Conservation (phyloP, 2,329 filamentous ascomycete genomes). For the Fusarium illudens region DNA sequence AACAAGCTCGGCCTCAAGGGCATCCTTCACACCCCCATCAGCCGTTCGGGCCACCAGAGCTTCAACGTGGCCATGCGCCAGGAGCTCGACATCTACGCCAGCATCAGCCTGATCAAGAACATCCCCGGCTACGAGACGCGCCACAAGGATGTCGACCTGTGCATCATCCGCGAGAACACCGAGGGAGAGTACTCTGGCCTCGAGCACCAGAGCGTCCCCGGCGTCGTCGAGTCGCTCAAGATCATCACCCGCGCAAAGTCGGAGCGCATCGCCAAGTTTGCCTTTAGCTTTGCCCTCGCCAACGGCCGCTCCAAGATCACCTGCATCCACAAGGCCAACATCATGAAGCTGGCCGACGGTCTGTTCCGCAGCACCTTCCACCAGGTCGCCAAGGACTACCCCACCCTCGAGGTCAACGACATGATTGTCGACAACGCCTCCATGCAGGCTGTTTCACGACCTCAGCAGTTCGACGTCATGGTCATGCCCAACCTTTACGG, state of each 20-base stretch:
- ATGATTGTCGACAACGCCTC: constrained; percentile 99
- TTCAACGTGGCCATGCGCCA: constrained; percentile 99
- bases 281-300: constrained; percentile 95
- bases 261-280: constrained; percentile 98
- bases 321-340: constrained; percentile 99
- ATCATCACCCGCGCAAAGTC: constrained; percentile 99
- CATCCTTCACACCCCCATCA: constrained; percentile 97
- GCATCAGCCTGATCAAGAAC: constrained; percentile 98
- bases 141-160: constrained; percentile 96
- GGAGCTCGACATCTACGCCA: constrained; percentile 99
- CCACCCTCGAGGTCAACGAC: constrained; percentile 94
- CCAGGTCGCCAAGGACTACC: constrained; percentile 91
- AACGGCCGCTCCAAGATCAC: constrained; percentile 99
- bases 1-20: constrained; percentile 99
- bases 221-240: constrained; percentile 99
- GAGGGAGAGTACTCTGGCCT: constrained; percentile 99
- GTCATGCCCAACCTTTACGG: constrained; percentile 99
- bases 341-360: constrained; percentile 99
- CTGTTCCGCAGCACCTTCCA: constrained; percentile 99
- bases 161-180: constrained; percentile 99
- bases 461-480: constrained; percentile 99
- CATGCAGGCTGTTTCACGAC: constrained; percentile 96
- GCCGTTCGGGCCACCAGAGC: constrained; percentile 95
- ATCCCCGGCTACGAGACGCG: constrained; percentile 98
- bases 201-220: constrained; percentile 96